Conservation (phyloP, 1,139 yeast species). For the Arxiozyma slooffiae region DNA sequence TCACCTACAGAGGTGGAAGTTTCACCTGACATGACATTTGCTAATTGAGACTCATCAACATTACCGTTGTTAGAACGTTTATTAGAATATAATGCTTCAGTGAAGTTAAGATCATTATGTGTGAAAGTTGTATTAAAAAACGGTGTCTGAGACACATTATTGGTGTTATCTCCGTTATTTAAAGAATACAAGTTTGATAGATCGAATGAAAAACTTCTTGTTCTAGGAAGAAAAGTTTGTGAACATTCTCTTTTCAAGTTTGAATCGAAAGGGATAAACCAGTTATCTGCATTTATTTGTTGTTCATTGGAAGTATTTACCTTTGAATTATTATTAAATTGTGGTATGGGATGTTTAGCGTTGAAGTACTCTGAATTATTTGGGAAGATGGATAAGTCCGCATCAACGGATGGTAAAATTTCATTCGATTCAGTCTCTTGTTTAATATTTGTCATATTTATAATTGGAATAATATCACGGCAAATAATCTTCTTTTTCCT, state of each 20-base stretch:
- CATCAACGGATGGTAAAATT: not conserved
- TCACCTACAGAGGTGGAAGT: not conserved
- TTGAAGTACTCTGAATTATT: not conserved
- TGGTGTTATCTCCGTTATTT: not conserved
- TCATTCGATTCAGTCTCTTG: not conserved
- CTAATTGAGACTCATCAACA: not conserved
- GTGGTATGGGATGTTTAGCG: not conserved
- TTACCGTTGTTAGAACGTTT: not conserved
- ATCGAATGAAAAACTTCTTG: conserved; percentile 1
- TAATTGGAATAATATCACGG: not conserved
- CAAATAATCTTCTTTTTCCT: too few species aligned
- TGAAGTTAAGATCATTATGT: not conserved
- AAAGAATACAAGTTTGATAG: not conserved
- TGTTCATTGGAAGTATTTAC: not conserved
- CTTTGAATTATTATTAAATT: not conserved
- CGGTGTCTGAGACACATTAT: not conserved
- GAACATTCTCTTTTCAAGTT: not conserved
- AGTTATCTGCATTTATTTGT: not conserved
- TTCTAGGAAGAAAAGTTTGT: not conserved
- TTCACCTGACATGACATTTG: not conserved
- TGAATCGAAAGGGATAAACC: not conserved
- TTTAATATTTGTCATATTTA: not conserved
- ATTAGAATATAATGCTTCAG: not conserved
- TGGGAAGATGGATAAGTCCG: not conserved
- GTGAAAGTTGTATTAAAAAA: not conserved